These are phyloP conservation scores for Zea mays DNA, from an alignment of 176 grass and related monocot species.

Conservation along the genomic window Zm-B73-REFERENCE-NAM-5.0 NC_050096.1:67230501-67231000, in stretches of 20 bases:
- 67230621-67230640: slow-evolving; percentile 41
- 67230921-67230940: slow-evolving; percentile 10
- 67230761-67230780: slow-evolving; percentile 14
- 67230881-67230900: background rate
- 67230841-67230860: background rate
- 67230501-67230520: background rate
- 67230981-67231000: slow-evolving; percentile 18
- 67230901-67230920: slow-evolving; percentile 2
- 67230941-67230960: slow-evolving; percentile 15
- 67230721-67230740: slow-evolving; percentile 27
- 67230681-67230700: slow-evolving; percentile 23
- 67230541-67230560: slow-evolving; percentile 50
- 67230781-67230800: slow-evolving; percentile 21
- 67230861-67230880: background rate
- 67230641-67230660: background rate
- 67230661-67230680: slow-evolving; percentile 13
- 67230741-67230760: background rate
- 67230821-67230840: slow-evolving; percentile 15
- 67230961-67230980: background rate
- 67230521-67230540: slow-evolving; percentile 34
- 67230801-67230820: slow-evolving; percentile 12
- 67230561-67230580: slow-evolving; percentile 42
- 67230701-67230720: slow-evolving; percentile 30
- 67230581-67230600: slow-evolving; percentile 36
- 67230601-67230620: slow-evolving; percentile 44